Conservation (phyloP, 805 yeast genomes). For the Yamadazyma olivae region DNA sequence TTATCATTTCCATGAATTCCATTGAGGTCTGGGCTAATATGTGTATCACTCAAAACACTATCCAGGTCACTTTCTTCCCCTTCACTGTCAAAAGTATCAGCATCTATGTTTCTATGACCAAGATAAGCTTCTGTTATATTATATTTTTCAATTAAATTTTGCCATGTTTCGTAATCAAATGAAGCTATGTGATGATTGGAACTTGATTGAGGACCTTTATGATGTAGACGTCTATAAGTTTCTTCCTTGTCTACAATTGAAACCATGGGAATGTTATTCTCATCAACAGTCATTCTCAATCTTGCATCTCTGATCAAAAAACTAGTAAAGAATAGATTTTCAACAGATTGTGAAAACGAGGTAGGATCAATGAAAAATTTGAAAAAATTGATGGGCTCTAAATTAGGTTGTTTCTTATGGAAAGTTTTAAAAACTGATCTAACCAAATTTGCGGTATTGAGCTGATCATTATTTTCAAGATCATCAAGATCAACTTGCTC, state of each 20-base stretch:
- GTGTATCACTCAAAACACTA: neutral
- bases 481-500: constrained; percentile 51
- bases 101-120: constrained; percentile 36
- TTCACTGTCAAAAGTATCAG: constrained; percentile 19
- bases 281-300: constrained; percentile 49
- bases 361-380: constrained; percentile 69
- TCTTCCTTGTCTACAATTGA: constrained; percentile 17
- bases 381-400: constrained; percentile 51
- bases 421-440: constrained; percentile 47
- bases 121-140: constrained; percentile 56
- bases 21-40: neutral
- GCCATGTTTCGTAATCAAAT: constrained; percentile 68
- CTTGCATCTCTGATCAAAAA: constrained; percentile 75
- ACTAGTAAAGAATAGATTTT: constrained; percentile 79
- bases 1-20: neutral
- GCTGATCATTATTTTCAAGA: constrained; percentile 46
- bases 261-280: constrained; percentile 37
- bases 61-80: neutral
- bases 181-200: constrained; percentile 69
- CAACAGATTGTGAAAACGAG: constrained; percentile 76
- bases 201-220: constrained; percentile 1
- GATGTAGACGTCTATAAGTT: constrained; percentile 10
- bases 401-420: constrained; percentile 18
- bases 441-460: constrained; percentile 66
- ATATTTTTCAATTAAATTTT: constrained; percentile 48